A percentile compares a stretch with the other conserved stretches of the same genome.
phyloP scores from a whole-genome alignment of 2,329 filamentous ascomycete genomes.

The Colletotrichum destructivum region DNA sequence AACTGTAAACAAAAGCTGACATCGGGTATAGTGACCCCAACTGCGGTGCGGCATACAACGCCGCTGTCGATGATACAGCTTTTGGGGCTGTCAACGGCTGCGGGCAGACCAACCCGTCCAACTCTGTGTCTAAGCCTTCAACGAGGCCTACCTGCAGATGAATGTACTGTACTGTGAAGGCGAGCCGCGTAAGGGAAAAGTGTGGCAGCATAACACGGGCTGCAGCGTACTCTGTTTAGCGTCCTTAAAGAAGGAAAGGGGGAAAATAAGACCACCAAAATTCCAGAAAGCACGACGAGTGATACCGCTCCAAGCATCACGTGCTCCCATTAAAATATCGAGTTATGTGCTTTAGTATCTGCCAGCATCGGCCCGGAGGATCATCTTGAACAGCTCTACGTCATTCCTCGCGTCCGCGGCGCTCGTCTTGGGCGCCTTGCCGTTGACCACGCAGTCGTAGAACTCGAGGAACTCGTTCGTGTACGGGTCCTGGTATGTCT shows the following conservation, averaged over 20 bases:
- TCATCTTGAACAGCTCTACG: conserved; percentile 51
- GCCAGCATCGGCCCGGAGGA: conserved; percentile 35
- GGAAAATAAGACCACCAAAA: background rate
- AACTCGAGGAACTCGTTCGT: conserved; percentile 55
- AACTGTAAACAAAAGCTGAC: conserved; percentile 14
- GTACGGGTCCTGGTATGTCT: conserved; percentile 62
- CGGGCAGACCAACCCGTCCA: conserved; percentile 53
- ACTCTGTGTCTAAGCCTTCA: conserved; percentile 47
- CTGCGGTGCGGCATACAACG: conserved; percentile 60
- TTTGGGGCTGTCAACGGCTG: conserved; percentile 54
- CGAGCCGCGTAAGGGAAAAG: too few relatives aligned
- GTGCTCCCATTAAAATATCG: background rate
- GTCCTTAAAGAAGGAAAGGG: background rate
- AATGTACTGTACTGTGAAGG: background rate
- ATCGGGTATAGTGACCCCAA: conserved; percentile 58
- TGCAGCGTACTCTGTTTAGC: too few relatives aligned
- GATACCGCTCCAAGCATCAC: too few relatives aligned
- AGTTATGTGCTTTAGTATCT: conserved; percentile 10
- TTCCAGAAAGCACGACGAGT: background rate
- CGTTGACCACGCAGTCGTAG: conserved; percentile 48
- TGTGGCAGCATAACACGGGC: background rate
- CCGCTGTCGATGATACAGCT: conserved; percentile 60
- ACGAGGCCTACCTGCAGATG: conserved; percentile 47
- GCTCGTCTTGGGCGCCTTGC: conserved; percentile 48
- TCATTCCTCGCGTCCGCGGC: conserved; percentile 50